Evolutionary conservation across 202 grass and related monocot species (phyloP), one percentile per base, ranked within the genome.

Genomic region (Musa balbisiana): DNA sequence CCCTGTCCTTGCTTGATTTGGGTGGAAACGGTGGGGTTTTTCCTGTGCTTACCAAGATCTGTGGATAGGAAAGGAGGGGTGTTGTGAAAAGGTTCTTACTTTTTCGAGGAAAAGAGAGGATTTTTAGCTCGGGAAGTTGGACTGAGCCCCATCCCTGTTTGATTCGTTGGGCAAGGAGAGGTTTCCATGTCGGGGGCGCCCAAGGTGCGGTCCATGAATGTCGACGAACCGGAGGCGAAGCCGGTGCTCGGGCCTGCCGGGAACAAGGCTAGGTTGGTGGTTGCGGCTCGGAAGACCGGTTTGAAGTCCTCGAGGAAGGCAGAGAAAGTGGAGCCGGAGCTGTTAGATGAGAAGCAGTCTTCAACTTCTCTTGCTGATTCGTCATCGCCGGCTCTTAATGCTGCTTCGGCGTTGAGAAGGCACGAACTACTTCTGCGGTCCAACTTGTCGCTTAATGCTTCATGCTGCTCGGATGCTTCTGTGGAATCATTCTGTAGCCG

Each of bases 401-500:
- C 68, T 12, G 84, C 88, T 0, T 33, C 86, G 0, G 81, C 81
- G 15, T 75, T 86, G 77, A 82, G 90, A 50, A 79, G 90, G 69
- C 86, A 90, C 73, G 94, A 97, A 81, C 80, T 97, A 77, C 86
- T 97, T 22, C 80, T 93, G 59, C 86, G 90, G n/a, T 93, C 94
- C 21, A 92, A 92, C 23, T 67, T 97, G 51, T 93, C 94, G 9
- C 81, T 97, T 1, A 90, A 91, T 53, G 90, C 90, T 16, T 97
- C 94, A 3, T 97, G 94, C 83, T 97, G 90, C 1, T 97, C 94
- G 2, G 94, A 97, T 16, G 88, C 90, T 5, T 97, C 94, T 0
- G 87, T 88, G 0, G 94, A 97, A 64, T 97, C 94, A 0, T 97
- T 93, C 83, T 97, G 88, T 81, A 97, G 94, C 79, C 81, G 88